A percentile compares a stretch with the other conserved stretches of the same genome.
These are phyloP conservation scores for Lenzites betulinus DNA, from an alignment of 768 basidiomycete species.

Conservation along the genomic window DNA sequence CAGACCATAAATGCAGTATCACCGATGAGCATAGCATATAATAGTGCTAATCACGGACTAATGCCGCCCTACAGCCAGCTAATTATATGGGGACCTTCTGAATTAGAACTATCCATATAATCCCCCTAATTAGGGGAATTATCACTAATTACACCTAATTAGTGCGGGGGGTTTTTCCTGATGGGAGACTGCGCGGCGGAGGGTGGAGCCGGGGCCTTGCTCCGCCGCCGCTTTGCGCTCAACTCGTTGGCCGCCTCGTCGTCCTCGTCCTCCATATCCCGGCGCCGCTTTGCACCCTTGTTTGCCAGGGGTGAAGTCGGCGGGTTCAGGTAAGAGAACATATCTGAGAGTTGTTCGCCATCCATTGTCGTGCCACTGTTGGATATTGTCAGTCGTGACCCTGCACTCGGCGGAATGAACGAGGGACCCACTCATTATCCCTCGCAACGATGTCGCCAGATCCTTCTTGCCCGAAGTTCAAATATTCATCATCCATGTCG, in stretches of 20 bases:
- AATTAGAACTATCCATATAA: too few species aligned
- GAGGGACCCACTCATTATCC: background rate
- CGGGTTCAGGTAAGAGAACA: slow-evolving; percentile 3
- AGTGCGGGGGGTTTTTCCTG: too few species aligned
- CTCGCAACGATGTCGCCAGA: too few species aligned
- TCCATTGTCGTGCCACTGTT: background rate
- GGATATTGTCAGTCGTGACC: background rate
- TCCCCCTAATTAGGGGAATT: too few species aligned
- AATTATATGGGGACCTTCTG: too few species aligned
- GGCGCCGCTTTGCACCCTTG: background rate
- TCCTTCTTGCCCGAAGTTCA: too few species aligned
- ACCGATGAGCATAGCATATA: too few species aligned
- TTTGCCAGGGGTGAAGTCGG: background rate
- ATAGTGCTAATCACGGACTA: too few species aligned
- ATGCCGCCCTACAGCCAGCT: too few species aligned
- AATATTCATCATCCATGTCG: background rate
- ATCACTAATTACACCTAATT: too few species aligned
- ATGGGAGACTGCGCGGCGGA: background rate
- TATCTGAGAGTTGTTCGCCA: background rate
- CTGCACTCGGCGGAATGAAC: too few species aligned
- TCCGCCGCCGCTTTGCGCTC: slow-evolving; percentile 1
- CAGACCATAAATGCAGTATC: too few species aligned
- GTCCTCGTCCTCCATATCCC: background rate
- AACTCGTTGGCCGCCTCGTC: background rate
- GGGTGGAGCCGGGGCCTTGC: background rate